Percentiles rank a stretch among this genome's conserved stretches.
Evolutionary conservation across 192 early-diverging fungal genomes (phyloP).

Genomic region (Neocallimastix lanati): DNA sequence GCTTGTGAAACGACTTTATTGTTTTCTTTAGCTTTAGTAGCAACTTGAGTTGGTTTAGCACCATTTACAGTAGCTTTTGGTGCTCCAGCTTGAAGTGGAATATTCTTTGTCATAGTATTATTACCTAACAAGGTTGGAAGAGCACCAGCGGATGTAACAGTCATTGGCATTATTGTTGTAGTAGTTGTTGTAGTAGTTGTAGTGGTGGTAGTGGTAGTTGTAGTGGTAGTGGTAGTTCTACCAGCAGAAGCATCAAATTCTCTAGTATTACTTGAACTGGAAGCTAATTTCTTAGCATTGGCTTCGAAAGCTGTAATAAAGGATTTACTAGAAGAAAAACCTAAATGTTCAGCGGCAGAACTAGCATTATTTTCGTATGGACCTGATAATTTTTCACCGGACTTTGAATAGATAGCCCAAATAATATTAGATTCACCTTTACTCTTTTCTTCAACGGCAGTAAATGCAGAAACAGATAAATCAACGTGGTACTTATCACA

Average conservation of each 20-base stretch:
- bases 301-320: background rate
- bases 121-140: no score
- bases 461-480: background rate
- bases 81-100: no score
- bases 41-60: background rate
- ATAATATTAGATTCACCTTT: background rate
- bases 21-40: background rate
- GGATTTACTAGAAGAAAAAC: background rate
- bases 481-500: background rate
- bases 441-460: background rate
- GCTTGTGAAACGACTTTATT: background rate
- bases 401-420: background rate
- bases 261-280: no score
- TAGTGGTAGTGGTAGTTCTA: no score
- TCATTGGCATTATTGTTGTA: no score
- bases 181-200: no score
- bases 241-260: no score
- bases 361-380: background rate
- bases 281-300: no score
- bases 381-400: background rate
- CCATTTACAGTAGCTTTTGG: no score
- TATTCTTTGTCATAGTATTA: no score
- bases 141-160: no score
- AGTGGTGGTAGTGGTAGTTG: no score
- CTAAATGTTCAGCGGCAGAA: background rate